Evolutionary conservation across 441 rosid genomes (phyloP).

Genomic region (Populus hybrid): DNA sequence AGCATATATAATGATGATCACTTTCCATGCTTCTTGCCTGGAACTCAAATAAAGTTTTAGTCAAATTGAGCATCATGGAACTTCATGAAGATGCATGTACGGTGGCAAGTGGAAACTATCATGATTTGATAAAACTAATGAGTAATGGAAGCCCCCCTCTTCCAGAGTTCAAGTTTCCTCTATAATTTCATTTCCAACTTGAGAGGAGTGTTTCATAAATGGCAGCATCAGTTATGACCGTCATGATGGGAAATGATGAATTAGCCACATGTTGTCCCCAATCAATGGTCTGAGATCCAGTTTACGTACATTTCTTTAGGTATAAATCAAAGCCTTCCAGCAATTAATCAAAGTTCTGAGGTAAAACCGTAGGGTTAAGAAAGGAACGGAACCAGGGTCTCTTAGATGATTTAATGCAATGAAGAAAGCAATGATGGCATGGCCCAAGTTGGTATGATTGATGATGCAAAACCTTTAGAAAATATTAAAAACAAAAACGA

Average conservation of each 20-base stretch:
- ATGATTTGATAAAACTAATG: background rate
- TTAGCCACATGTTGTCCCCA: slow-evolving; percentile 3
- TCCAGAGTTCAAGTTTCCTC: slow-evolving; percentile 7
- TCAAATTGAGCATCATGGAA: background rate
- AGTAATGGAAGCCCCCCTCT: background rate
- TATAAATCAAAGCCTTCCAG: background rate
- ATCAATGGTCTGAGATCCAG: background rate
- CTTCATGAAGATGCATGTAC: background rate
- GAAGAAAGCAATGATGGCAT: background rate
- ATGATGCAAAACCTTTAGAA: background rate
- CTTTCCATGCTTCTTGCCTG: slow-evolving; percentile 65
- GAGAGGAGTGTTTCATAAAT: slow-evolving; percentile 1
- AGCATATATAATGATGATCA: slow-evolving; percentile 18
- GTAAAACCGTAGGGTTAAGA: background rate
- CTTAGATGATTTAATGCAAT: background rate
- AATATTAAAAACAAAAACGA: background rate
- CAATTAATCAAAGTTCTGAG: background rate
- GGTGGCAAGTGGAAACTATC: background rate
- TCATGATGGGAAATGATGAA: slow-evolving; percentile 15
- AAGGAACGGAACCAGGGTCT: background rate
- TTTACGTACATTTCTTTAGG: background rate
- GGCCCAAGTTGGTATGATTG: background rate
- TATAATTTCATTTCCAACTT: background rate
- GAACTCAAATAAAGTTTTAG: slow-evolving; percentile 14
- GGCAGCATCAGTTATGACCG: background rate